Evolutionary conservation across 345 rosid species (phyloP), one percentile per base, ranked within the genome.

Genomic region (Eucalyptus regnans): DNA sequence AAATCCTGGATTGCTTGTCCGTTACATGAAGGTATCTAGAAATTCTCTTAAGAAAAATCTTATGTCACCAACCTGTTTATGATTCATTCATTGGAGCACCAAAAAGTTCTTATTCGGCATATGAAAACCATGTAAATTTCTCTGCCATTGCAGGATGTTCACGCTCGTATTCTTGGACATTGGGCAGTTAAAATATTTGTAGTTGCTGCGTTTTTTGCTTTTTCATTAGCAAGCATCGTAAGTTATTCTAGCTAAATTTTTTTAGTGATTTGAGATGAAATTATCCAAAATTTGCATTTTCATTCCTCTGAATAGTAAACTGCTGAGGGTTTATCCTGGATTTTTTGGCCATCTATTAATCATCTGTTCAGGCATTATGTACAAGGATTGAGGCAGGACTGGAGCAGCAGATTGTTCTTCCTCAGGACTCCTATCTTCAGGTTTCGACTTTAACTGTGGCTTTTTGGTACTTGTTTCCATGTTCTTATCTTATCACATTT

Each of bases 391-490:
- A 94, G 88, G 89, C 95, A 52, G 96, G 96, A 87, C 86, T 94
- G 90, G 95, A 94, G 87, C 95, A 94, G 89, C 90, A 94, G 88
- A 92, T 93, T 91, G 96, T 93, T 90, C 96, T 94, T 89, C 96
- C 96, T 29, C 92, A 90, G 79, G 95, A 94, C 90, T 94, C 96
- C 25, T 94, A 94, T 91, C 95, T 94, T 90, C 96, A 94, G 94
- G 96, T 94, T 92, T 49, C 5, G 4, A 76, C 27, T 76, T 76
- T 76, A 18, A 76, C 46, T 20, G 7, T 20, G 81, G 46, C 83
- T 37, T 76, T 76, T 11, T 6, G 46, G 83, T 37, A 20, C 83
- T 76, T 18, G 48, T 31, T 87, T 68, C 43, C 81, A 31, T 86
- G 84, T 58, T 51, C 50, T 33, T 17, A 16, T 76, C 79, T 66